Evolutionary conservation across 2,329 filamentous ascomycete species (phyloP).

Genomic region (Curvularia lunata): DNA sequence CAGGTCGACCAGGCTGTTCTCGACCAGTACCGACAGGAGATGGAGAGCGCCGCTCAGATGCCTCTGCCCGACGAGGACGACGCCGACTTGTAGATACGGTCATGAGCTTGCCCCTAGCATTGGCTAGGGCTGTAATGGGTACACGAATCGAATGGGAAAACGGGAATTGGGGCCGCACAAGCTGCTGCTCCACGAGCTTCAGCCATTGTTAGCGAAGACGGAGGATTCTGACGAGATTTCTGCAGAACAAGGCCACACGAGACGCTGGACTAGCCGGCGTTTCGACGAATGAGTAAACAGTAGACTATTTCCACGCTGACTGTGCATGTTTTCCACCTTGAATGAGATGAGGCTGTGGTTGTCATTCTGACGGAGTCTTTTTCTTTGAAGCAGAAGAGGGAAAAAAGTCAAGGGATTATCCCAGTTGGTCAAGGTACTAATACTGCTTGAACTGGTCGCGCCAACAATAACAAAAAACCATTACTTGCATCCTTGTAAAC

Average conservation of each 20-base stretch:
- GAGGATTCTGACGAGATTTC: conserved; percentile 28
- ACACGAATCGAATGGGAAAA: conserved; percentile 39
- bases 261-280: conserved; percentile 45
- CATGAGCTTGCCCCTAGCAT: conserved; percentile 29
- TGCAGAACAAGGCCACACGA: conserved; percentile 29
- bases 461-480: not conserved
- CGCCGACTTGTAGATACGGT: conserved; percentile 62
- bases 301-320: conserved; percentile 28
- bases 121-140: conserved; percentile 34
- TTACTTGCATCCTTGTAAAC: not conserved
- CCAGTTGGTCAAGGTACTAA: not conserved
- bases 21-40: conserved; percentile 84
- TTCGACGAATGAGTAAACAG: conserved; percentile 37
- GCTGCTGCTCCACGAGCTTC: conserved; percentile 29
- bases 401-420: not conserved
- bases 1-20: conserved; percentile 84
- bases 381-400: not conserved
- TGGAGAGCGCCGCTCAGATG: conserved; percentile 77
- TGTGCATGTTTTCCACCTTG: not conserved
- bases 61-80: conserved; percentile 96
- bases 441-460: not conserved
- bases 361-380: not conserved
- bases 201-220: conserved; percentile 40
- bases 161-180: conserved; percentile 29
- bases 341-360: not conserved